Evolutionary conservation across 2,329 filamentous ascomycete species (phyloP).

Genomic region (Coniochaeta hoffmannii): DNA sequence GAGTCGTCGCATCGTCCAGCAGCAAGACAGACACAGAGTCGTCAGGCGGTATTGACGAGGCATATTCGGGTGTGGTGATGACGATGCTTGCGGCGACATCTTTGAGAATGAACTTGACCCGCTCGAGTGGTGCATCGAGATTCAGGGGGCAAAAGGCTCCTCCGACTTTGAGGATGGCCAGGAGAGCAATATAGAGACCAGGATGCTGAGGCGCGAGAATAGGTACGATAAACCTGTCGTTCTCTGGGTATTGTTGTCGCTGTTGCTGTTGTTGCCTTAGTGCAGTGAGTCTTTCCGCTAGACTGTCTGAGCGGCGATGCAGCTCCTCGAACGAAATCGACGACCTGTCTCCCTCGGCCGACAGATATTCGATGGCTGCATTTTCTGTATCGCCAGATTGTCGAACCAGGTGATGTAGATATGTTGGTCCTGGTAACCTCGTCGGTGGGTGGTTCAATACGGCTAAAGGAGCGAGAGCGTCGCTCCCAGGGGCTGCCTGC

Average conservation of each 20-base stretch:
- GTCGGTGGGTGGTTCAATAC: conserved; percentile 37
- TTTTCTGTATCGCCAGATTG: conserved; percentile 21
- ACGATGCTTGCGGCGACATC: conserved; percentile 67
- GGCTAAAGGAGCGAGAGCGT: conserved; percentile 23
- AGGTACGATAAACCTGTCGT: conserved; percentile 53
- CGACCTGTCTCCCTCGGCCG: conserved; percentile 33
- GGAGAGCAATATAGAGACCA: conserved; percentile 66
- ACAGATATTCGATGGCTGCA: conserved; percentile 58
- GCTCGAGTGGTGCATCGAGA: conserved; percentile 67
- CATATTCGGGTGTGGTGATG: conserved; percentile 50
- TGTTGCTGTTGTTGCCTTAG: conserved; percentile 8
- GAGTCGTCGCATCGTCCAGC: conserved; percentile 18
- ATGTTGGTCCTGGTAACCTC: conserved; percentile 44
- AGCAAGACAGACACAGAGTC: conserved; percentile 25
- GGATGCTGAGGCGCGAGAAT: conserved; percentile 71
- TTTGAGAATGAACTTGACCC: conserved; percentile 71
- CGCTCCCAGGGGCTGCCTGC: background rate
- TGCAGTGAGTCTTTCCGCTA: conserved; percentile 45
- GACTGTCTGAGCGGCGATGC: conserved; percentile 45
- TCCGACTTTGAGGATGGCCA: conserved; percentile 74
- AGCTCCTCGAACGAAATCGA: conserved; percentile 56
- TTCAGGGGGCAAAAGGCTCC: conserved; percentile 81
- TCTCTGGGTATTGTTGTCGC: background rate
- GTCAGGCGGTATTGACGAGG: conserved; percentile 27
- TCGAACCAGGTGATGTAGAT: conserved; percentile 42